Conservation (phyloP, 495 filamentous ascomycete species). For the Friedmanniomyces simplex region DNA sequence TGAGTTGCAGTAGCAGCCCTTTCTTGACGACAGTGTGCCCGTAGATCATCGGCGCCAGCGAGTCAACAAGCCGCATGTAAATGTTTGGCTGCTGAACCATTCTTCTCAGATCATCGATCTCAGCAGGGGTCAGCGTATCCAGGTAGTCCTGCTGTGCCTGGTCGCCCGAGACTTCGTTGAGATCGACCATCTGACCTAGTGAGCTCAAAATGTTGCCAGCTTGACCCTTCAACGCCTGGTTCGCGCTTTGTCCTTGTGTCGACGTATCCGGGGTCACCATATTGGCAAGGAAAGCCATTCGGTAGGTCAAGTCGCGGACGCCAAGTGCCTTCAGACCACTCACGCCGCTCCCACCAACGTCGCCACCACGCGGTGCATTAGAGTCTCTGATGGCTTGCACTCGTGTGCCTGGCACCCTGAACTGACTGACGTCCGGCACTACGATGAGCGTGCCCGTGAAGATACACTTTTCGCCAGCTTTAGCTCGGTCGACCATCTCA, state of each 20-base stretch:
- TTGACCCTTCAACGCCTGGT: slow-evolving; percentile 58
- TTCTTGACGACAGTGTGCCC: slow-evolving; percentile 98
- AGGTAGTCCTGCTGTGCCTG: slow-evolving; percentile 82
- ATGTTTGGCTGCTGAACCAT: slow-evolving; percentile 96
- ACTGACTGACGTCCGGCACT: slow-evolving; percentile 90
- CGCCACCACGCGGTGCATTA: slow-evolving; percentile 56
- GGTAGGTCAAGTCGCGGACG: slow-evolving; percentile 90
- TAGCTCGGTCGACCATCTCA: slow-evolving; percentile 93
- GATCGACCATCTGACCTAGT: slow-evolving; percentile 57
- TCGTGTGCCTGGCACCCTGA: slow-evolving; percentile 77
- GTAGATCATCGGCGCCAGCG: slow-evolving; percentile 93
- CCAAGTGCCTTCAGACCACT: slow-evolving; percentile 83
- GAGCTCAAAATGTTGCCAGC: slow-evolving; percentile 72
- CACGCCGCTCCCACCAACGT: slow-evolving; percentile 74
- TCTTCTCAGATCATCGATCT: slow-evolving; percentile 81
- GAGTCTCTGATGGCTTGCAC: slow-evolving; percentile 77
- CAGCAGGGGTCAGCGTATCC: slow-evolving; percentile 64
- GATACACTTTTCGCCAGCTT: slow-evolving; percentile 94
- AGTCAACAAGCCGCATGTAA: slow-evolving; percentile 85
- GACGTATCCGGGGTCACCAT: slow-evolving; percentile 92
- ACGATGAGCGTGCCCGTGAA: slow-evolving; percentile 96
- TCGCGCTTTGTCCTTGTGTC: slow-evolving; percentile 52
- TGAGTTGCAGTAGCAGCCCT: slow-evolving; percentile 81
- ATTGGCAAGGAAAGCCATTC: slow-evolving; percentile 91
- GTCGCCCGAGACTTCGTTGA: slow-evolving; percentile 59